A percentile compares a stretch with the other conserved stretches of the same genome.
Conservation (phyloP, 306 rosid species). For the Quercus suber region DNA sequence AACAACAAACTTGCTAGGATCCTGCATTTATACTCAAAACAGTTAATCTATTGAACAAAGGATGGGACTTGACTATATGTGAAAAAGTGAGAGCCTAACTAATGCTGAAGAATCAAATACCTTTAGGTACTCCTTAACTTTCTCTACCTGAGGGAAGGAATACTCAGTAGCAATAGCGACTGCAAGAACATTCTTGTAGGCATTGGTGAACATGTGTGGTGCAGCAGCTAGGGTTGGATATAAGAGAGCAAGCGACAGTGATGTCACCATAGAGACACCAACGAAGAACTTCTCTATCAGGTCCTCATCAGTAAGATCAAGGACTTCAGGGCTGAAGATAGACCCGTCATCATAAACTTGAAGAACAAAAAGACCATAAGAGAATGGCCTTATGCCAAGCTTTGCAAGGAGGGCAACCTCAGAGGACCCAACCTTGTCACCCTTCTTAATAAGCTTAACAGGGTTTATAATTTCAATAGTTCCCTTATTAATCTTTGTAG, state of each 20-base stretch:
- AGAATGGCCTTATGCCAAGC: slow-evolving; percentile 90
- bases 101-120: slow-evolving; percentile 24
- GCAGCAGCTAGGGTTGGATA: slow-evolving; percentile 93
- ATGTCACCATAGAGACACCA: slow-evolving; percentile 73
- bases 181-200: slow-evolving; percentile 71
- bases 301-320: slow-evolving; percentile 78
- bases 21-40: slow-evolving; percentile 18
- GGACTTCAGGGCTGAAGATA: slow-evolving; percentile 84
- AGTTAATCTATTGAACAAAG: background rate
- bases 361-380: slow-evolving; percentile 78
- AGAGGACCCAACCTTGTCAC: slow-evolving; percentile 93
- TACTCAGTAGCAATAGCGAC: slow-evolving; percentile 65
- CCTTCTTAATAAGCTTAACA: slow-evolving; percentile 86
- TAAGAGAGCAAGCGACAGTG: slow-evolving; percentile 68
- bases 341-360: slow-evolving; percentile 82
- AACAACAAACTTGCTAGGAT: slow-evolving; percentile 55
- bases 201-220: slow-evolving; percentile 76
- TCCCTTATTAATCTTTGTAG: slow-evolving; percentile 92
- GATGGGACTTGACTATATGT: too few species aligned
- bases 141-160: slow-evolving; percentile 64
- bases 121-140: slow-evolving; percentile 77
- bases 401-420: slow-evolving; percentile 93
- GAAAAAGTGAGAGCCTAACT: background rate
- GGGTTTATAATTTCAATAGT: slow-evolving; percentile 90
- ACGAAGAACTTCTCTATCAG: slow-evolving; percentile 65